Evolutionary conservation across 2,329 filamentous ascomycete genomes (phyloP), one percentile per base, ranked within the genome.

Genomic region (Aureobasidium leucospermi): DNA sequence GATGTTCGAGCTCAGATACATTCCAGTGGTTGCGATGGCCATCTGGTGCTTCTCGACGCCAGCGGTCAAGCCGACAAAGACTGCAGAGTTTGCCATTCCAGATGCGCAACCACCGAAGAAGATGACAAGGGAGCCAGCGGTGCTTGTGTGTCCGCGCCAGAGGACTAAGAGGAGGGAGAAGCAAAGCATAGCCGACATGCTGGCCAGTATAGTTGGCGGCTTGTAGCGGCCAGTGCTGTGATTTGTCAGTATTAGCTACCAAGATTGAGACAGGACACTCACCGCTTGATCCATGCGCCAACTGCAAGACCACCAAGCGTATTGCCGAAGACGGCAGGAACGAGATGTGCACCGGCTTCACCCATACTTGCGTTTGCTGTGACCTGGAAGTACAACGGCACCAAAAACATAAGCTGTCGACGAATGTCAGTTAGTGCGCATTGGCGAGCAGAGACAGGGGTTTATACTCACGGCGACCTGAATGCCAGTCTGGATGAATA

Each of bases 331-430:
- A 90, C 85, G 0, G 86, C 83, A 0, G 87, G 87, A 42, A 89
- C 78, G 0, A 90, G 74, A 65, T 88, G 84, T 0, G 81, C 74
- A 1, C 80, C 80, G 0, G 86, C 84, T 1, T 75, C 72, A 0
- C 85, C 84, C 46, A 81, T 83, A 0, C 81, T 83, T 2, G 78
- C 79, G 0, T 76, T 73, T 5, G 79, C 73, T 0, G 85, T 85
- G 1, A 86, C 80, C 60, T 87, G 83, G 63, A 89, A 90, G 71
- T 89, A 89, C 0, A 89, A 70, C 0, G 87, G 87, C 0, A 89
- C 79, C 0, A 80, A 79, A 58, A 84, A 85, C 81, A 88, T 85
- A 67, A 84, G 78, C 58, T 60, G 31, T 3, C 8, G 31, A 31
- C n/a, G 7, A 6, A 11, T 41, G 32, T 48, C 34, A 58, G 45